Base-by-base conservation (phyloP, 108 stramenopile genomes). In the Pseudonitzschia pungens region DNA sequence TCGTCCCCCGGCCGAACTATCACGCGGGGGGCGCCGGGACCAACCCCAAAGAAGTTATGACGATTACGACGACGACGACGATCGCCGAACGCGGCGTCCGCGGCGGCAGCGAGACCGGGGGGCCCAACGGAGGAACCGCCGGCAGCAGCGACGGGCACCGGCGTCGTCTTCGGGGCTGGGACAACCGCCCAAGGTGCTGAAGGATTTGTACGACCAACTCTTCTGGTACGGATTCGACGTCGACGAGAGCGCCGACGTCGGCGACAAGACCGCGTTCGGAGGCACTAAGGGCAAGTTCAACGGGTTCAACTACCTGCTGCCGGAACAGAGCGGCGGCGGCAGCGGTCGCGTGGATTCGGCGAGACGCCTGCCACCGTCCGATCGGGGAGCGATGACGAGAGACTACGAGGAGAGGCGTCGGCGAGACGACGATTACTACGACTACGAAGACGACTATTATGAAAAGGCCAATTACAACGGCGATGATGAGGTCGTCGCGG, bases 221-320 rank as follows among this genome's bases (percentile, higher is more conserved):
- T 93, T 93, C 75, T 93, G 82, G 83, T 83, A 80, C 69, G 88
- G 84, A 52, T 68, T 80, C 48, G 76, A 84, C 68, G 53, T 40
- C n/a, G 83, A 81, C 59, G 86, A 73, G 15, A 50, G 77, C 16
- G 78, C 75, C 59, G 71, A 73, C 26, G 77, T 66, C 27, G 83
- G 85, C 14, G 89, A 93, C 65, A 86, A 86, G 31, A 91, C 88
- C 48, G 84, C 91, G 70, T 93, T 93, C 75, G 92, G 92, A 21
- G 92, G 89, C 6, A 91, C 92, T 50, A 83, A 86, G 31, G 92
- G 92, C 4, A 94, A 90, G 65, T 94, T 94, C 68, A 89, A 91
- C 70, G 92, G 86, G 11, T 50, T 92, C 41, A 76, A 75, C 20
- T 82, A 80, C 42, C 67, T 89, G 6, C 65, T 24, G 77, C 84